phyloP scores from a whole-genome alignment of 169 alveolate genomes.

The Cystoisospora suis region DNA sequence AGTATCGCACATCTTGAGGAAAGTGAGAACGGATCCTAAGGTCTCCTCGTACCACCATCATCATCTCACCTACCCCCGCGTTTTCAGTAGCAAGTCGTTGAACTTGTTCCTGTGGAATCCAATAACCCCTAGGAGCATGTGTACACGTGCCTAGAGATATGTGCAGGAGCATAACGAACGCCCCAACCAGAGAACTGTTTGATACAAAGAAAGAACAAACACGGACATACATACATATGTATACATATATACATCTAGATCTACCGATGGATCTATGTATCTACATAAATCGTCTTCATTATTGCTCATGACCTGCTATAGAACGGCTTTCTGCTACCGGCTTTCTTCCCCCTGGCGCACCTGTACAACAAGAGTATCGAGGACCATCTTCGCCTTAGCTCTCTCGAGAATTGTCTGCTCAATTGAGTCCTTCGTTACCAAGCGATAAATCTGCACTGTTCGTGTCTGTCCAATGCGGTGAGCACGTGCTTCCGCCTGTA shows the following conservation, averaged over 20 bases:
- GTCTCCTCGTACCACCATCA: too few species aligned
- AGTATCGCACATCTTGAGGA: too few species aligned
- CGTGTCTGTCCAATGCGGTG: slow-evolving; percentile 98
- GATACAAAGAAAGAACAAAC: neutral
- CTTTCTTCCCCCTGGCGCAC: too few species aligned
- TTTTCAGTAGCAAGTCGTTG: too few species aligned
- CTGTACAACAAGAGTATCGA: slow-evolving; percentile 82
- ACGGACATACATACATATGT: neutral
- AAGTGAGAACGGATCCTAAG: too few species aligned
- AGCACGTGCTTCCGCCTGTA: slow-evolving; percentile 99
- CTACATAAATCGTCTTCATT: too few species aligned
- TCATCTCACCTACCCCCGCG: too few species aligned
- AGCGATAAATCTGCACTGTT: slow-evolving; percentile 94
- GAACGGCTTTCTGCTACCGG: too few species aligned
- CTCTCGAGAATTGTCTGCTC: slow-evolving; percentile 98
- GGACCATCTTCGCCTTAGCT: slow-evolving; percentile 96
- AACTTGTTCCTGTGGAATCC: too few species aligned
- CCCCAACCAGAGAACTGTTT: neutral
- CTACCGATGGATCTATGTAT: too few species aligned
- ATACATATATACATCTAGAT: neutral
- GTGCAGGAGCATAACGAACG: neutral
- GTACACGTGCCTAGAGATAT: slow-evolving; percentile 1
- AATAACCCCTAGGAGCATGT: too few species aligned
- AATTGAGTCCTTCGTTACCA: slow-evolving; percentile 95
- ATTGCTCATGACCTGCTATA: too few species aligned